phyloP scores from a whole-genome alignment of 495 filamentous ascomycete species.

The Haplographium delicatum region DNA sequence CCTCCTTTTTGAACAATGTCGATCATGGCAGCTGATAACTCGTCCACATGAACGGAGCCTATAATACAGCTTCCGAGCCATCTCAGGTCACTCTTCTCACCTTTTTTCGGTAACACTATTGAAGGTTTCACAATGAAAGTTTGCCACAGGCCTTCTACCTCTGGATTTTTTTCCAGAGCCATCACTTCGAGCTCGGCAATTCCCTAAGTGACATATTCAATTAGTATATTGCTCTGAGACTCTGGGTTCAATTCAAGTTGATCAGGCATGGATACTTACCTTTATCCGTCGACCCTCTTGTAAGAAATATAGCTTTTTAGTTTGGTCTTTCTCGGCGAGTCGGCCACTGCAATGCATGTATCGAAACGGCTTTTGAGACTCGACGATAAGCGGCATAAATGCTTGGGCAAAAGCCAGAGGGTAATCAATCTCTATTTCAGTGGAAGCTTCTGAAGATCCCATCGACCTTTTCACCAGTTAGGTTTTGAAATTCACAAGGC shows the following conservation, averaged over 20 bases:
- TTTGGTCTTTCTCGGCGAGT: constrained; percentile 40
- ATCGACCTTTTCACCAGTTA: constrained; percentile 5
- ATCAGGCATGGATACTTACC: no score
- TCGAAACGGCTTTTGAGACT: constrained; percentile 34
- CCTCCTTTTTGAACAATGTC: constrained; percentile 33
- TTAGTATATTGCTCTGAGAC: no score
- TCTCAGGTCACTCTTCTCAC: constrained; percentile 16
- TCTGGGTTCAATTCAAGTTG: no score
- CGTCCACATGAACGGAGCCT: constrained; percentile 24
- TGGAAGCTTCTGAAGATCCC: background rate
- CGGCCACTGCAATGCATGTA: constrained; percentile 48
- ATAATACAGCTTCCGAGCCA: constrained; percentile 19
- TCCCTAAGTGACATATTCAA: no score
- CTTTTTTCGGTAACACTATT: constrained; percentile 26
- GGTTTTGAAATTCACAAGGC: no score
- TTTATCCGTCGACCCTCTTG: constrained; percentile 38
- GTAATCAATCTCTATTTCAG: constrained; percentile 39
- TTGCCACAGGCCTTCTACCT: constrained; percentile 14
- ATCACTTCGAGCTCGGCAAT: constrained; percentile 5
- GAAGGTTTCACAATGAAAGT: constrained; percentile 31
- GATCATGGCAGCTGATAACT: constrained; percentile 34
- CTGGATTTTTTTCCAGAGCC: background rate
- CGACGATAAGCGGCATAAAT: constrained; percentile 28
- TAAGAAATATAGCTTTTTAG: constrained; percentile 36
- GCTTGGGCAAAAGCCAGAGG: constrained; percentile 35